Conservation (phyloP, 306 rosid genomes). For the Trifolium fragiferum region DNA sequence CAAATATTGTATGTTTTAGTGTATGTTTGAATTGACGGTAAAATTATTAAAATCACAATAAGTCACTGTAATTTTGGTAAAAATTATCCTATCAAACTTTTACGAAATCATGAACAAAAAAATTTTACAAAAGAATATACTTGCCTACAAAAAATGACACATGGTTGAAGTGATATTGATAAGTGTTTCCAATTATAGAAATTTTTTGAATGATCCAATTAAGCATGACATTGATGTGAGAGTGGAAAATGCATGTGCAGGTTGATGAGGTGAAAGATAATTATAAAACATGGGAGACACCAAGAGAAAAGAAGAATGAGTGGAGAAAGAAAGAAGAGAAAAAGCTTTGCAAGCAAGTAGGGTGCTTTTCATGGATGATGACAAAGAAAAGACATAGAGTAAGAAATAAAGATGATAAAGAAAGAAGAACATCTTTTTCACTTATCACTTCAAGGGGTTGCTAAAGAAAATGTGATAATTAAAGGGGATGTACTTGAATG, state of each 20-base stretch:
- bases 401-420: constrained; percentile 61
- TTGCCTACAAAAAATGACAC: constrained; percentile 11
- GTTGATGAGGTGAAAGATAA: constrained; percentile 61
- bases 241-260: constrained; percentile 57
- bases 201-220: constrained; percentile 8
- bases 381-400: constrained; percentile 69
- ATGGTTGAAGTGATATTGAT: constrained; percentile 29
- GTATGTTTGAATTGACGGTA: no score
- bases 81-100: no score
- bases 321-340: constrained; percentile 46
- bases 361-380: constrained; percentile 98
- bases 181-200: constrained; percentile 31
- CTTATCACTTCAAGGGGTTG: constrained; percentile 54
- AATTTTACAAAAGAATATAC: background rate
- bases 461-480: constrained; percentile 16
- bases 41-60: no score
- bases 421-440: constrained; percentile 54
- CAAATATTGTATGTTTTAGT: no score
- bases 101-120: background rate
- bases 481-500: constrained; percentile 14
- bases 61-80: no score
- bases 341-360: constrained; percentile 53
- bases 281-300: constrained; percentile 53
- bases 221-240: constrained; percentile 44
- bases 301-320: constrained; percentile 44